A percentile compares a stretch with the other conserved stretches of the same genome.
phyloP scores from a whole-genome alignment of 441 rosid species.

The Brassica balearica region DNA sequence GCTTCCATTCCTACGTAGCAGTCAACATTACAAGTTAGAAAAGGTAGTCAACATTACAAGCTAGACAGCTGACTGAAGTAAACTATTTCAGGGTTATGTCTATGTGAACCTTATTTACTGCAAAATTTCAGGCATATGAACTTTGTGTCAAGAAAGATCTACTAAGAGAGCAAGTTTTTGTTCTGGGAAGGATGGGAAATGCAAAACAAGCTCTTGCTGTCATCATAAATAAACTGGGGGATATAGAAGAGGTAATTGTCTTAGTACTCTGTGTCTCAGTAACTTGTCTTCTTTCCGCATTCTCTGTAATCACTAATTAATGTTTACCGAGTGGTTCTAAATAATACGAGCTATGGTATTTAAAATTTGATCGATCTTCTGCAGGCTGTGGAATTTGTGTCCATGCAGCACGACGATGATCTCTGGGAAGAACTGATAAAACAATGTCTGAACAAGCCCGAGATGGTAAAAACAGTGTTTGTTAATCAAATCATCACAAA shows the following conservation, averaged over 20 bases:
- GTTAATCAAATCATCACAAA: constrained; percentile 12
- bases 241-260: constrained; percentile 87
- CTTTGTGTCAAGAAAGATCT: constrained; percentile 82
- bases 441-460: constrained; percentile 94
- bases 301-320: not conserved
- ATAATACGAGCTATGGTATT: constrained; percentile 12
- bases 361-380: constrained; percentile 32
- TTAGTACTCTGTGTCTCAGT: constrained; percentile 22
- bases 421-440: constrained; percentile 98
- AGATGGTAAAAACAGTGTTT: constrained; percentile 67
- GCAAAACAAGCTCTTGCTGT: constrained; percentile 88
- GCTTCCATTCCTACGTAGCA: constrained; percentile 97
- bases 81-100: constrained; percentile 27
- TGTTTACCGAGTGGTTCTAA: not conserved
- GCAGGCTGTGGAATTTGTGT: constrained; percentile 99
- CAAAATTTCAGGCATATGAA: constrained; percentile 81
- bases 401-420: constrained; percentile 96
- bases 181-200: constrained; percentile 99
- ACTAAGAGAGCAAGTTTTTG: constrained; percentile 92
- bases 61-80: constrained; percentile 33
- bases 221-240: constrained; percentile 89
- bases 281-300: constrained; percentile 16
- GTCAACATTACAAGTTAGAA: constrained; percentile 97
- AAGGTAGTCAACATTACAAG: constrained; percentile 63
- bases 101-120: constrained; percentile 40